These are phyloP conservation scores for Meyerozyma guilliermondii DNA, from an alignment of 1,139 yeast genomes.

Conservation along the genomic window DNA sequence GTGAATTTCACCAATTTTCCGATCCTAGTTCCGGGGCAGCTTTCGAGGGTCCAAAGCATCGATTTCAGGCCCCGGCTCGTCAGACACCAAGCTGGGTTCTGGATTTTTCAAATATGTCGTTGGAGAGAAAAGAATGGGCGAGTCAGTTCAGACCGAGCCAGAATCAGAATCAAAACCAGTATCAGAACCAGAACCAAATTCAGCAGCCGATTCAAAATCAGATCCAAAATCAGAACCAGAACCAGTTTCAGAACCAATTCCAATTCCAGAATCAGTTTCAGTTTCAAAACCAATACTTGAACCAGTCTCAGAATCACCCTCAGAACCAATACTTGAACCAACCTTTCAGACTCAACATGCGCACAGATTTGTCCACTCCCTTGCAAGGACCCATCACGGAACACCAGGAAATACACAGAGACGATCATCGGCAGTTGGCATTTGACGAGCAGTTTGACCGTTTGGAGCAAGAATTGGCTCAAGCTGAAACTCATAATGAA, in stretches of 20 bases:
- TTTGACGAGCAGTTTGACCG: conserved; percentile 35
- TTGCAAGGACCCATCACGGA: conserved; percentile 15
- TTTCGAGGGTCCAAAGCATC: conserved; percentile 15
- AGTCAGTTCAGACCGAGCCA: conserved; percentile 4
- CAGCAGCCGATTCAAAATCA: conserved; percentile 2
- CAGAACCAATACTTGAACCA: background rate
- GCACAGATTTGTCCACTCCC: conserved; percentile 14
- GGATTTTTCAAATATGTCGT: conserved; percentile 27
- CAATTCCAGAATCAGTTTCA: conserved; percentile 2
- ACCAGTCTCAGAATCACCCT: background rate
- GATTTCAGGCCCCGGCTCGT: conserved; percentile 8
- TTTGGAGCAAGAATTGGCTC: conserved; percentile 28
- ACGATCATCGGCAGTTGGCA: conserved; percentile 22
- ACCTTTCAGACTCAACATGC: conserved; percentile 14
- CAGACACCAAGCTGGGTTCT: conserved; percentile 21
- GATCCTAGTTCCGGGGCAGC: conserved; percentile 10
- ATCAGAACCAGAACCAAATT: conserved; percentile 7
- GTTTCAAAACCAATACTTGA: background rate
- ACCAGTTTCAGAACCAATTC: background rate
- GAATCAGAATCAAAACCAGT: conserved; percentile 7
- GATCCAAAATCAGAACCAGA: background rate
- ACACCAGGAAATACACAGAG: conserved; percentile 26
- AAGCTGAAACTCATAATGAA: conserved; percentile 6
- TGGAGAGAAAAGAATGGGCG: conserved; percentile 9
- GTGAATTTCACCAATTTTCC: conserved; percentile 31